Conservation (phyloP, 805 yeast genomes). For the Saccharomycopsis sp. region DNA sequence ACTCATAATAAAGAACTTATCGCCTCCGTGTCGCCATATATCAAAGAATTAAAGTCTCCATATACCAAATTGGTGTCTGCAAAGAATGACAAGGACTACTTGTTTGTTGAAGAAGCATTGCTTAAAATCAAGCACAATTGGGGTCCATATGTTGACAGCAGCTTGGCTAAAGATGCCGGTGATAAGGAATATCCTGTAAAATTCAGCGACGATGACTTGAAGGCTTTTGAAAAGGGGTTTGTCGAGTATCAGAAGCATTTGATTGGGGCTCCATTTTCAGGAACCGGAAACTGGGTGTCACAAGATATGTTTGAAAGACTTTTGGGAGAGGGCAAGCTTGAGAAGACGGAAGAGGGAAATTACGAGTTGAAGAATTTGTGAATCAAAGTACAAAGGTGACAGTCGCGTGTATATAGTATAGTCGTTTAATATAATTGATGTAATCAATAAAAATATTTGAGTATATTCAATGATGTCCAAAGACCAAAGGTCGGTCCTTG, state of each 20-base stretch:
- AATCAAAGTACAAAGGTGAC: too few species aligned
- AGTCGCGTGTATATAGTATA: too few species aligned
- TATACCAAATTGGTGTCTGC: conserved; percentile 54
- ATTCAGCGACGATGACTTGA: conserved; percentile 52
- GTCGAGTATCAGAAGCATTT: conserved; percentile 63
- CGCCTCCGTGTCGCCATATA: conserved; percentile 75
- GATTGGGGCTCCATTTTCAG: conserved; percentile 72
- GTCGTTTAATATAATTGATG: too few species aligned
- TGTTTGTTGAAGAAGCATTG: conserved; percentile 60
- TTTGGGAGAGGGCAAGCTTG: conserved; percentile 60
- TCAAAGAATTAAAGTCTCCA: conserved; percentile 64
- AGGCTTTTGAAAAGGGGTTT: conserved; percentile 49
- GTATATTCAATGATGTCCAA: too few species aligned
- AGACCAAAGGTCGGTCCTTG: too few species aligned
- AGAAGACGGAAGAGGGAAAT: conserved; percentile 52
- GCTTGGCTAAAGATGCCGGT: conserved; percentile 37
- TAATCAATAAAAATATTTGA: too few species aligned
- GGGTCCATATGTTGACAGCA: conserved; percentile 56
- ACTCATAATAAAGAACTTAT: conserved; percentile 58
- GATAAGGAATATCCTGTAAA: conserved; percentile 51
- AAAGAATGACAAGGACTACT: conserved; percentile 49
- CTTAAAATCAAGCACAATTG: conserved; percentile 63
- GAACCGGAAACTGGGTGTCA: conserved; percentile 93
- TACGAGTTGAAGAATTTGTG: conserved; percentile 27
- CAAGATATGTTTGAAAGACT: conserved; percentile 81